phyloP scores from a whole-genome alignment of 352 stramenopile genomes.

The Globisporangium cystogenes region DNA sequence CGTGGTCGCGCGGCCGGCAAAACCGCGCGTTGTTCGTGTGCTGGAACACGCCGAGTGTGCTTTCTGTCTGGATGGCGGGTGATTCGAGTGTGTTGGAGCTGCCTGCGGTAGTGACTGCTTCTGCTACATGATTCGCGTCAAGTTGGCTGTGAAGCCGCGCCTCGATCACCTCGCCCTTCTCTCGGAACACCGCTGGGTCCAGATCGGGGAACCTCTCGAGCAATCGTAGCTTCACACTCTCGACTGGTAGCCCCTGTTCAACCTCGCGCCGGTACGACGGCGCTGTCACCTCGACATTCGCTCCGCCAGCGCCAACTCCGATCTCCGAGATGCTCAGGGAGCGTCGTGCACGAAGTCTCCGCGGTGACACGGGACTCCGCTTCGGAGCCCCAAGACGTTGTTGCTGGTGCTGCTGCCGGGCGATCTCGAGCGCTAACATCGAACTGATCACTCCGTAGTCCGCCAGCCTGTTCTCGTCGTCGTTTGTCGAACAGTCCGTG shows the following conservation, averaged over 20 bases:
- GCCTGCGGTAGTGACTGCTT: background rate
- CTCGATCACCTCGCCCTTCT: conserved; percentile 27
- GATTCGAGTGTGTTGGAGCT: background rate
- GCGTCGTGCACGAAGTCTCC: conserved; percentile 18
- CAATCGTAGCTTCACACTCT: conserved; percentile 48
- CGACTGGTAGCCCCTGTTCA: conserved; percentile 45
- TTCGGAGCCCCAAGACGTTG: background rate
- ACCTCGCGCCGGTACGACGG: conserved; percentile 34
- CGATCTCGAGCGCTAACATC: conserved; percentile 31
- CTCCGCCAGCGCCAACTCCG: background rate
- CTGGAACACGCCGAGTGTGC: conserved; percentile 37
- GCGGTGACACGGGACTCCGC: conserved; percentile 11
- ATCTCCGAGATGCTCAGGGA: conserved; percentile 10
- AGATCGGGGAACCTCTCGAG: conserved; percentile 48
- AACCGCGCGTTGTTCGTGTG: conserved; percentile 45
- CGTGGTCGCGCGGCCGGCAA: conserved; percentile 39
- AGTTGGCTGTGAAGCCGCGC: conserved; percentile 27
- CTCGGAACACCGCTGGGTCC: conserved; percentile 36
- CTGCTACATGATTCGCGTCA: conserved; percentile 14
- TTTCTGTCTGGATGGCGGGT: conserved; percentile 6
- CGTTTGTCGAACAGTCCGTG: conserved; percentile 8
- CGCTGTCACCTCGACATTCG: conserved; percentile 1
- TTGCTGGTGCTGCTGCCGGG: conserved; percentile 7
- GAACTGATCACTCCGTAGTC: conserved; percentile 38
- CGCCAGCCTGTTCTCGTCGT: conserved; percentile 22